Evolutionary conservation across 371 early-diverging fungal genomes (phyloP).

Genomic region (Furculomyces boomerangus): DNA sequence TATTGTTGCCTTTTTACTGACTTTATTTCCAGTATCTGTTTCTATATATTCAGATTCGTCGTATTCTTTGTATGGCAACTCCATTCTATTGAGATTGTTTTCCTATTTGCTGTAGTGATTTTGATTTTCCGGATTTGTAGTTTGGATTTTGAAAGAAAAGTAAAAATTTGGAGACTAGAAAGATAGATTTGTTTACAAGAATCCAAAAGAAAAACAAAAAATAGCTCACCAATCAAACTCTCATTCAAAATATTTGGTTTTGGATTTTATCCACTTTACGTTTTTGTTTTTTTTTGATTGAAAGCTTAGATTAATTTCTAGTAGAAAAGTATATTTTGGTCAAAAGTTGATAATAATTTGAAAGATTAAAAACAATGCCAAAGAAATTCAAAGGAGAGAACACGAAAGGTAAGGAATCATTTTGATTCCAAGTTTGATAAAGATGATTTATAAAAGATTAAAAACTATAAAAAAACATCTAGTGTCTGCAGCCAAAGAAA

Average conservation of each 20-base stretch:
- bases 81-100: conserved; percentile 29
- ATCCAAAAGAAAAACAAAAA: too few relatives aligned
- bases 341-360: too few relatives aligned
- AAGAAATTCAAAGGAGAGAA: conserved; percentile 24
- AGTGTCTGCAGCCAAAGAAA: conserved; percentile 32
- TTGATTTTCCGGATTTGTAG: neutral
- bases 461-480: neutral
- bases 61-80: conserved; percentile 33
- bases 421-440: neutral
- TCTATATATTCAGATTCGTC: conserved; percentile 58
- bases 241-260: too few relatives aligned
- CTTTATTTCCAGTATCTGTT: conserved; percentile 90
- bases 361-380: conserved; percentile 8
- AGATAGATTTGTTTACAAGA: neutral
- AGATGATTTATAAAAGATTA: too few relatives aligned
- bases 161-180: neutral
- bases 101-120: too few relatives aligned
- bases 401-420: conserved; percentile 16
- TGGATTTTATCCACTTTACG: too few relatives aligned
- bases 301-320: too few relatives aligned
- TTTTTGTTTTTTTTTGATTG: too few relatives aligned
- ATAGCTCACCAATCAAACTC: too few relatives aligned
- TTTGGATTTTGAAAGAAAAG: neutral
- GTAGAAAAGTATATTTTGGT: too few relatives aligned
- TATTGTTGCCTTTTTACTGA: conserved; percentile 74